Conservation (phyloP, 148 eudicot species). For the Salicornia ramosissima region DNA sequence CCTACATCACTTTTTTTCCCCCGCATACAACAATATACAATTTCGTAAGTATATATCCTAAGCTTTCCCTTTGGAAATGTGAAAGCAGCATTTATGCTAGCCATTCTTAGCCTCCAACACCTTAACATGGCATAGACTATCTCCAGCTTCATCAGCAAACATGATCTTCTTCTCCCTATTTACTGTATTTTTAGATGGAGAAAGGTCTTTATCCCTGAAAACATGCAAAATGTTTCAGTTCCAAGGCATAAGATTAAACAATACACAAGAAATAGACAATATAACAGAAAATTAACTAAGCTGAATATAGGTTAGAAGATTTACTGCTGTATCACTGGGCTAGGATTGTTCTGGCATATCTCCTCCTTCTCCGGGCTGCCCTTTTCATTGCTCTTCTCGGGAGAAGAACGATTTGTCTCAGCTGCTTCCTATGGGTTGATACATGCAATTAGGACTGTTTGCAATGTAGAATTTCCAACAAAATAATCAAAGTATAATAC, state of each 20-base stretch:
- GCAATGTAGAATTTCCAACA: not conserved
- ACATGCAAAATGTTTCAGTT: not conserved
- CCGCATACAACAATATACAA: too few species aligned
- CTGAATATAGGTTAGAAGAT: not conserved
- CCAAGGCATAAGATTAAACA: too few species aligned
- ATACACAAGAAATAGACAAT: not conserved
- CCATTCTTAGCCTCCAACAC: slow-evolving; percentile 17
- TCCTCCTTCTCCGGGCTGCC: not conserved
- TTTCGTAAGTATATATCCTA: not conserved
- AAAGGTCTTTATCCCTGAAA: slow-evolving; percentile 3
- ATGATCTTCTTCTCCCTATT: slow-evolving; percentile 51
- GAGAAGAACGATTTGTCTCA: slow-evolving; percentile 31
- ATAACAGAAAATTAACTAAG: not conserved
- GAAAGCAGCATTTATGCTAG: not conserved
- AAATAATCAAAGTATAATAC: not conserved
- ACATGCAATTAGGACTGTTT: not conserved
- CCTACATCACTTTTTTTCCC: too few species aligned
- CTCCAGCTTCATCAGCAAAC: slow-evolving; percentile 95
- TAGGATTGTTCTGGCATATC: not conserved
- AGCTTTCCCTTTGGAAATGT: not conserved
- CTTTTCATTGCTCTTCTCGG: slow-evolving; percentile 26
- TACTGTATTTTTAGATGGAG: slow-evolving; percentile 26
- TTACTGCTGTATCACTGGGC: not conserved
- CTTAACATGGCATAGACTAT: slow-evolving; percentile 66
- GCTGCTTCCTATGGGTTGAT: slow-evolving; percentile 40